Percentiles rank a stretch among this genome's conserved stretches.
Evolutionary conservation across 768 basidiomycete genomes (phyloP).

Genomic region (Ephemerocybe angulata): DNA sequence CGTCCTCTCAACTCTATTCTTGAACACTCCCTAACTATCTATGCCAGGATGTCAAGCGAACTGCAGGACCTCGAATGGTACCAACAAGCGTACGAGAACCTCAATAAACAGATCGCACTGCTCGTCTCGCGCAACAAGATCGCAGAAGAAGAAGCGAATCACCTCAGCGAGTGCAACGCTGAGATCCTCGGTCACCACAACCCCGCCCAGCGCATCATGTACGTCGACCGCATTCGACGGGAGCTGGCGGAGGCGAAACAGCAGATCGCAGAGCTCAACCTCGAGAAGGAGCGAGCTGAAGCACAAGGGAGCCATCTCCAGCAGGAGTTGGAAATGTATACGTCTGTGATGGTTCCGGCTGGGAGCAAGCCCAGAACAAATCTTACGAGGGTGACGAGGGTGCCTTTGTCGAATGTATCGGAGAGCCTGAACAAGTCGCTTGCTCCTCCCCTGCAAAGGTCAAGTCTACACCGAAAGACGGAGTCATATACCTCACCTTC

Average conservation of each 20-base stretch:
- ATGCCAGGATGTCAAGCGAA: constrained; percentile 41
- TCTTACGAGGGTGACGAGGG: constrained; percentile 48
- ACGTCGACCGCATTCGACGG: constrained; percentile 77
- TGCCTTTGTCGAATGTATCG: constrained; percentile 43
- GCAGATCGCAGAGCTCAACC: constrained; percentile 46
- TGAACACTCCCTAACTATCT: constrained; percentile 1
- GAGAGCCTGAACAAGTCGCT: constrained; percentile 32
- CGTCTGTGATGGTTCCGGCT: constrained; percentile 47
- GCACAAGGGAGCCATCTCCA: constrained; percentile 44
- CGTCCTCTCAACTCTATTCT: background rate
- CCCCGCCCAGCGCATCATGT: constrained; percentile 80
- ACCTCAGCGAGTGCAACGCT: constrained; percentile 79
- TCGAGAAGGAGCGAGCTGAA: constrained; percentile 46
- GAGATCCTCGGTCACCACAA: constrained; percentile 83
- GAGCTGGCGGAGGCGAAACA: constrained; percentile 77
- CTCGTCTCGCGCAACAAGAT: constrained; percentile 69
- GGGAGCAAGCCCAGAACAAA: constrained; percentile 52
- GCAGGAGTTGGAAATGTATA: constrained; percentile 58
- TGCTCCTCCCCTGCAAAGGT: too few relatives aligned
- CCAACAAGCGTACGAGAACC: constrained; percentile 64
- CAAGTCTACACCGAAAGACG: too few relatives aligned
- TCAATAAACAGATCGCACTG: constrained; percentile 60
- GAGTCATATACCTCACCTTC: too few relatives aligned
- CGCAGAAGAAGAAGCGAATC: constrained; percentile 74
- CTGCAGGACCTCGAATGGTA: constrained; percentile 60